These are phyloP conservation scores for Solanum piurae DNA, from an alignment of 257 asterid species.

Conservation along the genomic window DNA sequence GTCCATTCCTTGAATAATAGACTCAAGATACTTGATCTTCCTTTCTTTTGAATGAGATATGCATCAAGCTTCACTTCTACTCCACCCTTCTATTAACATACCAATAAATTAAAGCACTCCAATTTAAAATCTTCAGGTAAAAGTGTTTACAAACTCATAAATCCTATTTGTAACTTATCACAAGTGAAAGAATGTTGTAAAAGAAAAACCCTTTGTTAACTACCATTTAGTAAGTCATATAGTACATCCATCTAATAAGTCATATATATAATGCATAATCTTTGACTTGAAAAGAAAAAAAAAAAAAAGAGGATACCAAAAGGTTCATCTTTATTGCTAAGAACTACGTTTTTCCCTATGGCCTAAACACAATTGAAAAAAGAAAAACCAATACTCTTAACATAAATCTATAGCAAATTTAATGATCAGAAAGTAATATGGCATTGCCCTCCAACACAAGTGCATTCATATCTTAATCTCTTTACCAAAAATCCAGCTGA, in stretches of 20 bases:
- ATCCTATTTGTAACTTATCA: neutral
- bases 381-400: neutral
- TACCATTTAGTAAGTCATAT: neutral
- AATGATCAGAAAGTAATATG: neutral
- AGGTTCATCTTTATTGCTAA: neutral
- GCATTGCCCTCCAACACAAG: neutral
- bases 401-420: neutral
- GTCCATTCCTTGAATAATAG: neutral
- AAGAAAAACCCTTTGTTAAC: neutral
- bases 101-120: neutral
- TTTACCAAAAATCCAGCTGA: slow-evolving; percentile 56
- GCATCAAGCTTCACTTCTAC: neutral
- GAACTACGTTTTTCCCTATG: neutral
- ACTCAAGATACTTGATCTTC: neutral
- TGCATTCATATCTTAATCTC: slow-evolving; percentile 30
- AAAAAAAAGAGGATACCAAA: neutral
- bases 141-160: neutral
- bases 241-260: neutral
- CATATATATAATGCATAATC: neutral
- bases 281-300: neutral
- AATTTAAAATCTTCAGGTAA: neutral
- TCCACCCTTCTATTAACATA: neutral
- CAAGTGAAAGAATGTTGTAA: neutral
- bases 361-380: neutral
- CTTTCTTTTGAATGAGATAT: neutral